These are phyloP conservation scores for Coniferiporia sulphurascens DNA, from an alignment of 1,284 basidiomycete genomes.

Conservation along the genomic window DNA sequence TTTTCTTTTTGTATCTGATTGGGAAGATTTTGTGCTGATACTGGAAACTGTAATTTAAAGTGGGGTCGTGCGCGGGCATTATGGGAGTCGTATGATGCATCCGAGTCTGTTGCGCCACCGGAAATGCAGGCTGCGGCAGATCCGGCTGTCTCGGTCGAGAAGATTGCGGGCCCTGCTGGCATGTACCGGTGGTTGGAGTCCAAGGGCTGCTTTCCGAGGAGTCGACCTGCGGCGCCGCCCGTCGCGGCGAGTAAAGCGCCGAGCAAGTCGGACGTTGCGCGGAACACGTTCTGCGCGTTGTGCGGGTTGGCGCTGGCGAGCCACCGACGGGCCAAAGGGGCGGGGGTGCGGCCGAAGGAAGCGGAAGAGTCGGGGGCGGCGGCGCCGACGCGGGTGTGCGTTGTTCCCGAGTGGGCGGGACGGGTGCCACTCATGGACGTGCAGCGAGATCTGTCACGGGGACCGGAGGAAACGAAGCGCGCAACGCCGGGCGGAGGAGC, in stretches of 20 bases:
- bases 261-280: not conserved
- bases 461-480: not conserved
- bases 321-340: constrained; percentile 3
- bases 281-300: constrained; percentile 10
- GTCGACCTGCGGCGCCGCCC: not conserved
- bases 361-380: not conserved
- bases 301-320: constrained; percentile 4
- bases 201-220: constrained; percentile 9
- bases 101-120: not conserved
- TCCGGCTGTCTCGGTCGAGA: not conserved
- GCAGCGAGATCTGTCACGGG: not conserved
- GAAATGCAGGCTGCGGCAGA: not conserved
- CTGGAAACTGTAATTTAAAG: constrained; percentile 39
- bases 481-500: not conserved
- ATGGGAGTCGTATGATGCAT: constrained; percentile 42
- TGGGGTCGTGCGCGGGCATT: constrained; percentile 57
- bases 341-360: not conserved
- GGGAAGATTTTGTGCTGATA: not conserved
- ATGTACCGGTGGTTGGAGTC: constrained; percentile 17
- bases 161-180: constrained; percentile 10
- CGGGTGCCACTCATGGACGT: constrained; percentile 9
- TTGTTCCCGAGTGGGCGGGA: constrained; percentile 5
- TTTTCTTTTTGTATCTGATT: constrained; percentile 12
- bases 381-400: not conserved
- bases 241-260: not conserved